Evolutionary conservation across 2,329 filamentous ascomycete species (phyloP).

Genomic region (Ophiostoma sp.): DNA sequence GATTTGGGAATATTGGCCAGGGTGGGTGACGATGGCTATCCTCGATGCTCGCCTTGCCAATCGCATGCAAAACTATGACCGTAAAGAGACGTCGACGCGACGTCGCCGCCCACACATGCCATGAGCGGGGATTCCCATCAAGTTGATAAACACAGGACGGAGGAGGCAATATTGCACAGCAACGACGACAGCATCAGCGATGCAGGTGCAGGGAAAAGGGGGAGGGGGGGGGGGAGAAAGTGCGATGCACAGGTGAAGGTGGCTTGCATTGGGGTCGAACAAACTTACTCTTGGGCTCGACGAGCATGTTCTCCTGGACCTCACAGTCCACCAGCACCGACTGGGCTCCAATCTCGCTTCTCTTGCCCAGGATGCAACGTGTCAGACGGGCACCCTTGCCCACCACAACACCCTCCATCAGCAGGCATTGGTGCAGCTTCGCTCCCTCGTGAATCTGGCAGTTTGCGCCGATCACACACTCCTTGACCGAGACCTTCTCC

Average conservation of each 20-base stretch:
- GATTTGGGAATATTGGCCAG: background rate
- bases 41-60: background rate
- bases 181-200: background rate
- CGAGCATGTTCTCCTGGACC: conserved; percentile 81
- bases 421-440: conserved; percentile 75
- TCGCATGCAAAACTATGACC: background rate
- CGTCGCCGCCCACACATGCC: background rate
- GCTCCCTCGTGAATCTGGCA: conserved; percentile 84
- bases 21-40: background rate
- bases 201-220: conserved; percentile 3
- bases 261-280: background rate
- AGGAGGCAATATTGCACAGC: background rate
- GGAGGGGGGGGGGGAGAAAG: background rate
- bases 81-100: background rate
- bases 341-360: conserved; percentile 76
- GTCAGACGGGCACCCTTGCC: conserved; percentile 80
- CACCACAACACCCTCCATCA: conserved; percentile 88
- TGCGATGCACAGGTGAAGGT: background rate
- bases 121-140: background rate
- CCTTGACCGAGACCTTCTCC: conserved; percentile 87
- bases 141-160: background rate
- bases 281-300: conserved; percentile 67
- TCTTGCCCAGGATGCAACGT: conserved; percentile 76
- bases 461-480: conserved; percentile 79
- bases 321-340: conserved; percentile 82